These are phyloP conservation scores for Fonsecaea multimorphosa DNA, from an alignment of 2,329 filamentous ascomycete species.

Conservation along the genomic window DNA sequence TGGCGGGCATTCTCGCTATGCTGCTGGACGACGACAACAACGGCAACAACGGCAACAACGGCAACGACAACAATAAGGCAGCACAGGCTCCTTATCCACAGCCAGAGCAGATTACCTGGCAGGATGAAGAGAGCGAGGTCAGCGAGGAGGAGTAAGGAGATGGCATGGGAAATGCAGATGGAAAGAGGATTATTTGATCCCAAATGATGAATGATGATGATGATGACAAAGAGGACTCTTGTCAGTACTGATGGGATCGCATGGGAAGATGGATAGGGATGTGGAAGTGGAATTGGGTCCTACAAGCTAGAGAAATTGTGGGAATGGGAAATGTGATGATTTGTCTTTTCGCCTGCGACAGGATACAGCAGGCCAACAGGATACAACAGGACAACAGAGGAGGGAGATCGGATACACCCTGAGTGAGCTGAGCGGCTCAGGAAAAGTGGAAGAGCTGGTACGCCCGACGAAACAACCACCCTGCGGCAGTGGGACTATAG, in stretches of 20 bases:
- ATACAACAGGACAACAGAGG: neutral
- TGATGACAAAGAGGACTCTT: neutral
- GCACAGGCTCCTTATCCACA: too few relatives aligned
- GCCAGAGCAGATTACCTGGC: neutral
- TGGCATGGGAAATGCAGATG: neutral
- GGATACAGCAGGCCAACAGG: too few relatives aligned
- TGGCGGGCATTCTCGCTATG: neutral
- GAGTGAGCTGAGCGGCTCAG: neutral
- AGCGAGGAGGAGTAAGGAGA: slow-evolving; percentile 18
- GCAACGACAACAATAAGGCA: too few relatives aligned
- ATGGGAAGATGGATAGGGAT: too few relatives aligned
- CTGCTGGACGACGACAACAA: too few relatives aligned
- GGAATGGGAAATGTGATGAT: neutral
- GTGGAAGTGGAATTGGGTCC: too few relatives aligned
- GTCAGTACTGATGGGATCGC: too few relatives aligned
- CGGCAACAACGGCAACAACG: too few relatives aligned
- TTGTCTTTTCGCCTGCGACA: too few relatives aligned
- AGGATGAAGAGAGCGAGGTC: slow-evolving; percentile 11
- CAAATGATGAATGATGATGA: neutral
- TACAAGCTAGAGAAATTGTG: too few relatives aligned
- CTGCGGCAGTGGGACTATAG: too few relatives aligned
- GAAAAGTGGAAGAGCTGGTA: neutral
- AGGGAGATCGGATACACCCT: neutral
- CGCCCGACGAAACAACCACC: neutral
- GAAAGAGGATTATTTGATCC: neutral